Base-by-base conservation (phyloP, 2,329 filamentous ascomycete genomes). In the Hortaea sp. region DNA sequence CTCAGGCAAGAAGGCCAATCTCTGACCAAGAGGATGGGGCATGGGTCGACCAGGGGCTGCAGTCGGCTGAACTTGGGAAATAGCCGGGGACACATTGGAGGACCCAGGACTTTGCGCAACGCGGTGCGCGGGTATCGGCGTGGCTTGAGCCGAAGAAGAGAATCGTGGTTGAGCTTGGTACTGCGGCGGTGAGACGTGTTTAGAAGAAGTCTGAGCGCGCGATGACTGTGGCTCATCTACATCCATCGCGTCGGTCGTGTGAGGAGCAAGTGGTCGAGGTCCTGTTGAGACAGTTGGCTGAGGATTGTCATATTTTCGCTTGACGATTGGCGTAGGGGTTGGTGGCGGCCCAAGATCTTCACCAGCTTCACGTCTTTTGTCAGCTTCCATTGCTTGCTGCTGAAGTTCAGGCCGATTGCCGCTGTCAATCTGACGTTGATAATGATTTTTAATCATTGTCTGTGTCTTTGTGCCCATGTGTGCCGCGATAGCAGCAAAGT, bases 391-490 rank as follows among this genome's bases (percentile, higher is more conserved):
- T 1, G 70, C 71, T 3, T 62, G 54, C 38, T 65, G 57, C 43
- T 68, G 63, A 4, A 74, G 62, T 20, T 72, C 70, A 4, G 56
- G 54, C 41, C 59, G 53, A 37, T 63, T 65, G 7, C 69, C 69
- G 30, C 65, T 59, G 44, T 71, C 69, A 9, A 71, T 61, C 42
- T 69, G 63, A 44, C 71, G 69, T 43, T 68, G 56, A 48, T 70
- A 75, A 53, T 74, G 68, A 57, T 75, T 75, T 57, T 73, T 74
- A 72, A 85, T 86, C 86, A 92, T 92, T n/a, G 85, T 84, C 46
- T 83, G 77, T 12, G 86, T 90, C 67, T 90, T 90, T 4, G 85
- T 87, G 42, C 83, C 82, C 83, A 92, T 88, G 57, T 87, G 80
- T 43, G 73, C 73, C 37, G 86, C 83, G 64, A 90, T 90, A 4